phyloP scores from a whole-genome alignment of 2,329 filamentous ascomycete genomes.

The Ophiosphaerella narmari region DNA sequence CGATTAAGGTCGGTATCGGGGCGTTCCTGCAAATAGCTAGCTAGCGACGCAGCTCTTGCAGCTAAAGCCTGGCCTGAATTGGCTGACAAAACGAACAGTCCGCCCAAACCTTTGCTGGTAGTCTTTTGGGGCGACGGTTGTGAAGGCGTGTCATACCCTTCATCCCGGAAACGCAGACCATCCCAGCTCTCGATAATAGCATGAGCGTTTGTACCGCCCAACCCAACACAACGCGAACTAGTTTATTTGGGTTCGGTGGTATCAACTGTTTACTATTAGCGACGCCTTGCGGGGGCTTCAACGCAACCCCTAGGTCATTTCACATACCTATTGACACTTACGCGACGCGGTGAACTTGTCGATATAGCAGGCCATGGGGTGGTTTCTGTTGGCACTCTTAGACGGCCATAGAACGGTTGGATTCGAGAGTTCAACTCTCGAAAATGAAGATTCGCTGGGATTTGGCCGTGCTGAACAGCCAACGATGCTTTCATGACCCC shows the following conservation, averaged over 20 bases:
- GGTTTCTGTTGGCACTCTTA: neutral
- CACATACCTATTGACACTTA: slow-evolving; percentile 15
- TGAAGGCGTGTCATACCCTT: no score
- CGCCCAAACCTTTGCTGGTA: neutral
- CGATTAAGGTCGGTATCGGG: neutral
- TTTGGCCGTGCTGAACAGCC: slow-evolving; percentile 23
- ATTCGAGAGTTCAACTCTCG: slow-evolving; percentile 39
- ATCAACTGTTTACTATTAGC: no score
- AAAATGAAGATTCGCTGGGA: slow-evolving; percentile 45
- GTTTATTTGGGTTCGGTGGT: no score
- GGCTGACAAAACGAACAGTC: slow-evolving; percentile 10
- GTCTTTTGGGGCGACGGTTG: no score
- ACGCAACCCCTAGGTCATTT: no score
- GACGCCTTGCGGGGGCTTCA: no score
- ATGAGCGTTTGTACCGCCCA: slow-evolving; percentile 31
- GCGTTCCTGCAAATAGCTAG: neutral
- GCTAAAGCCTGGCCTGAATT: neutral
- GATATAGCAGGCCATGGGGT: slow-evolving; percentile 17
- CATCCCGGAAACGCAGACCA: no score
- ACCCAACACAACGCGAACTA: slow-evolving; percentile 14
- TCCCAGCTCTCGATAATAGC: slow-evolving; percentile 21
- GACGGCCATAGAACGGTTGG: slow-evolving; percentile 10
- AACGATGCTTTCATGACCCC: slow-evolving; percentile 46
- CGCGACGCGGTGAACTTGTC: neutral
- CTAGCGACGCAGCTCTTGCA: slow-evolving; percentile 1